Conservation (phyloP, 768 basidiomycete species). For the Austroboletus festivus region DNA sequence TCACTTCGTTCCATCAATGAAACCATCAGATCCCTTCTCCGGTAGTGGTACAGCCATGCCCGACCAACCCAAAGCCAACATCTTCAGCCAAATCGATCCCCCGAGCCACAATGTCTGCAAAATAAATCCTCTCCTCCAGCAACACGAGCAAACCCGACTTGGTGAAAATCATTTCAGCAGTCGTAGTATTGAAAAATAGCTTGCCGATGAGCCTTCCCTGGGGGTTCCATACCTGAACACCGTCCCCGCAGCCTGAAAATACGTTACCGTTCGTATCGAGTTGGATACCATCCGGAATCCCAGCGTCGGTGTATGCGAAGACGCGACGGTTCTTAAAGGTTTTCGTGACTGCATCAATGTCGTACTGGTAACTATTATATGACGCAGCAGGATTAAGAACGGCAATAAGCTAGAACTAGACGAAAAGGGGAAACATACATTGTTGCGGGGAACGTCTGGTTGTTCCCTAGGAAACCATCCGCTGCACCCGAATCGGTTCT, state of each 20-base stretch:
- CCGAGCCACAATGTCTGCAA: slow-evolving; percentile 34
- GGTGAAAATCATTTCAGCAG: slow-evolving; percentile 42
- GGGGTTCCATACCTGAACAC: slow-evolving; percentile 58
- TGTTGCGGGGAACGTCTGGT: slow-evolving; percentile 61
- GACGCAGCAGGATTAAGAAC: too few relatives aligned
- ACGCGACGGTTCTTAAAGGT: slow-evolving; percentile 59
- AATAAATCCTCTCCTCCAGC: slow-evolving; percentile 38
- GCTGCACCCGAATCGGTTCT: slow-evolving; percentile 28
- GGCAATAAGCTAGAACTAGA: background rate
- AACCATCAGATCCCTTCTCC: too few relatives aligned
- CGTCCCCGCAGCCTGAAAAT: slow-evolving; percentile 67
- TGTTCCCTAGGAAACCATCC: slow-evolving; percentile 43
- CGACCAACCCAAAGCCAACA: too few relatives aligned
- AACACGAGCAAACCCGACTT: slow-evolving; percentile 39
- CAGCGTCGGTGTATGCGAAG: slow-evolving; percentile 65
- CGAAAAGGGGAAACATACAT: slow-evolving; percentile 44
- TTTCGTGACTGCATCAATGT: slow-evolving; percentile 55
- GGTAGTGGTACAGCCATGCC: too few relatives aligned
- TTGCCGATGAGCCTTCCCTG: slow-evolving; percentile 61
- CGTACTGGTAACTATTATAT: slow-evolving; percentile 56
- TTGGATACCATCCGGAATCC: slow-evolving; percentile 65
- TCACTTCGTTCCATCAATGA: too few relatives aligned
- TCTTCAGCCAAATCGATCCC: background rate
- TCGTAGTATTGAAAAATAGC: slow-evolving; percentile 46
- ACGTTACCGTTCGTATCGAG: slow-evolving; percentile 64